A percentile compares a stretch with the other conserved stretches of the same genome.
Conservation (phyloP, 352 stramenopile genomes). For the Plasmopara halstedii region DNA sequence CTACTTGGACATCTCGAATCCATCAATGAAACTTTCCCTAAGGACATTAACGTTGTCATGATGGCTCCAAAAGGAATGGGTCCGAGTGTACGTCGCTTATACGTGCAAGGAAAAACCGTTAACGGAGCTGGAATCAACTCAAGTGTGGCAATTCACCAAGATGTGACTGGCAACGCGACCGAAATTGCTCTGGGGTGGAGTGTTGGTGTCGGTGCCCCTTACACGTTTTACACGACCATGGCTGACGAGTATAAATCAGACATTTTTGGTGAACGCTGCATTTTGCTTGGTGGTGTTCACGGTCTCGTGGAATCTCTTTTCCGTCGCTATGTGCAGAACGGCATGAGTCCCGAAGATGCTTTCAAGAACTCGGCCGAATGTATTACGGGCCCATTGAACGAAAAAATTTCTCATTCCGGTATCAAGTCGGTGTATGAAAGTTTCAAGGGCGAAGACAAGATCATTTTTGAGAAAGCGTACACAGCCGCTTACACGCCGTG, state of each 20-base stretch:
- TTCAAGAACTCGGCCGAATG: constrained; percentile 96
- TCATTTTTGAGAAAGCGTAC: constrained; percentile 93
- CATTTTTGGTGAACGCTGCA: constrained; percentile 97
- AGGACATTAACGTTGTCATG: constrained; percentile 97
- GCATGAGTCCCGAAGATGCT: constrained; percentile 91
- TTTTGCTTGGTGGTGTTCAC: constrained; percentile 95
- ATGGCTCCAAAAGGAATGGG: constrained; percentile 98
- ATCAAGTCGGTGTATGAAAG: constrained; percentile 96
- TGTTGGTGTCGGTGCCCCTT: constrained; percentile 94
- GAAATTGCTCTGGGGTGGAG: constrained; percentile 96
- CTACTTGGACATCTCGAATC: constrained; percentile 95
- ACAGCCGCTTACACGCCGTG: constrained; percentile 92
- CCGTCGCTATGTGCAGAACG: constrained; percentile 92
- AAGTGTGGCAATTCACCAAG: constrained; percentile 94
- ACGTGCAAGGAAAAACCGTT: constrained; percentile 97
- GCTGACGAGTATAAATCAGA: constrained; percentile 97
- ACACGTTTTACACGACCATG: constrained; percentile 97
- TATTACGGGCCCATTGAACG: constrained; percentile 96
- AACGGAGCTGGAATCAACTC: constrained; percentile 97
- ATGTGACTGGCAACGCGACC: constrained; percentile 88
- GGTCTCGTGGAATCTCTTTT: constrained; percentile 97
- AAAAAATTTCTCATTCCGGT: constrained; percentile 95
- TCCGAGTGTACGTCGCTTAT: constrained; percentile 93
- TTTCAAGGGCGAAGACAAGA: constrained; percentile 90
- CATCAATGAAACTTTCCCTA: constrained; percentile 92